Evolutionary conservation across 768 basidiomycete genomes (phyloP).

Genomic region (Suillus bovinus): DNA sequence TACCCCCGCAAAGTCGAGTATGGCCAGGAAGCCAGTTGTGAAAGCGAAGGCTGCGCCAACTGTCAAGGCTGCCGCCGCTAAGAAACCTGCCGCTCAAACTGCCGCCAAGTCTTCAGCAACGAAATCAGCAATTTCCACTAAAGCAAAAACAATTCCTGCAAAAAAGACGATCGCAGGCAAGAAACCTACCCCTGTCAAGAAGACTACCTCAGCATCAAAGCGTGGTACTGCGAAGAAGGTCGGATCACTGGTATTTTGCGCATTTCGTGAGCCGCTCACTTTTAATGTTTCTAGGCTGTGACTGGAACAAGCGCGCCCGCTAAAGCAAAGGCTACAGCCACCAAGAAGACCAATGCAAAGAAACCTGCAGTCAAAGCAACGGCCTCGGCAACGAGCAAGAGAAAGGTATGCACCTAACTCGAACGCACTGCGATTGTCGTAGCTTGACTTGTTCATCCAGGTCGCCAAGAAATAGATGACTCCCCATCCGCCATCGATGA

Average conservation of each 20-base stretch:
- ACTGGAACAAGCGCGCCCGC: conserved; percentile 48
- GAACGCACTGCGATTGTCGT: conserved; percentile 8
- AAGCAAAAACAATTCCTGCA: conserved; percentile 28
- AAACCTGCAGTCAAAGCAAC: conserved; percentile 19
- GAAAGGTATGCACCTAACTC: conserved; percentile 12
- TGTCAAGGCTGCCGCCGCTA: conserved; percentile 37
- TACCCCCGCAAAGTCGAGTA: conserved; percentile 22
- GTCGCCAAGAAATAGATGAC: conserved; percentile 2
- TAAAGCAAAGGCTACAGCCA: conserved; percentile 31
- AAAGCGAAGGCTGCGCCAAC: conserved; percentile 38
- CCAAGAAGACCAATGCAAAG: conserved; percentile 36
- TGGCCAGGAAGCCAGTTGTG: conserved; percentile 29
- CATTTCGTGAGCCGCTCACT: not conserved
- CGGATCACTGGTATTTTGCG: conserved; percentile 1
- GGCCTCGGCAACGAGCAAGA: conserved; percentile 21
- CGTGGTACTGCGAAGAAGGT: conserved; percentile 69
- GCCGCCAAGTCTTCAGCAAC: conserved; percentile 23
- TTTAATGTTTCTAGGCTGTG: conserved; percentile 41
- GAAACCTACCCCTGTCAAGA: conserved; percentile 39
- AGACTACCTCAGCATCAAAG: conserved; percentile 42
- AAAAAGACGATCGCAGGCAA: conserved; percentile 36
- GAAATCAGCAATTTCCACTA: conserved; percentile 18
- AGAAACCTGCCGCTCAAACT: conserved; percentile 42
- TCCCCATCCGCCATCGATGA: conserved; percentile 1
- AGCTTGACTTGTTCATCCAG: conserved; percentile 20